phyloP scores from a whole-genome alignment of 1,284 basidiomycete genomes.

The Trichosporon asahii region DNA sequence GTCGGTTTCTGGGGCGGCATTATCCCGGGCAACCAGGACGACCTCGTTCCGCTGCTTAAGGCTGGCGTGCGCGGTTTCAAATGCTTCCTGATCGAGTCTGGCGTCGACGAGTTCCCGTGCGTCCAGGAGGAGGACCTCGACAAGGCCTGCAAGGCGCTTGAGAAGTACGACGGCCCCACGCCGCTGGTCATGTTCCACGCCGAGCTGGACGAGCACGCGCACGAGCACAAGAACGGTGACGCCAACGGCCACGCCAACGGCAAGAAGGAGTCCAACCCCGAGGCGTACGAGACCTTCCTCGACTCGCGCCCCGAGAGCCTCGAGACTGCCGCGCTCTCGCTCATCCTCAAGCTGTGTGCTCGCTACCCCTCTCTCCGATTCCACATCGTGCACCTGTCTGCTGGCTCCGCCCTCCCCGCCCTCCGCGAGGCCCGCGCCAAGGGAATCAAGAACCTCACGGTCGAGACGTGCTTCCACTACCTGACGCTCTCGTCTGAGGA shows the following conservation, averaged over 20 bases:
- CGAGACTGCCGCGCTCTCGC: slow-evolving; percentile 70
- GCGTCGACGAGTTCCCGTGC: slow-evolving; percentile 91
- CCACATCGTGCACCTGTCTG: slow-evolving; percentile 90
- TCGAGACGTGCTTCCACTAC: slow-evolving; percentile 95
- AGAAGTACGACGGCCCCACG: slow-evolving; percentile 58
- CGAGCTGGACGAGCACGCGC: slow-evolving; percentile 61
- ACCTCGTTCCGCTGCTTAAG: slow-evolving; percentile 59
- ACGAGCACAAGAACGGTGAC: slow-evolving; percentile 12
- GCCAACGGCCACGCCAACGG: neutral
- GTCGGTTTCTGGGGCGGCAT: slow-evolving; percentile 94
- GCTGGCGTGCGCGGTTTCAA: slow-evolving; percentile 90
- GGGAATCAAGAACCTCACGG: slow-evolving; percentile 63
- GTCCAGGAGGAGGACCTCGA: slow-evolving; percentile 69
- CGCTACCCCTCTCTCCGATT: slow-evolving; percentile 67
- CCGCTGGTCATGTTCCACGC: slow-evolving; percentile 85
- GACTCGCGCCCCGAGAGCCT: slow-evolving; percentile 71
- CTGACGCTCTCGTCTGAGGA: slow-evolving; percentile 57
- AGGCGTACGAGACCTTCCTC: slow-evolving; percentile 73
- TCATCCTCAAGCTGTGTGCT: slow-evolving; percentile 65
- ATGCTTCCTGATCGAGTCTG: slow-evolving; percentile 89
- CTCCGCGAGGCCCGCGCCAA: slow-evolving; percentile 65
- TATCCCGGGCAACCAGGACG: slow-evolving; percentile 72
- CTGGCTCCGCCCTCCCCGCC: slow-evolving; percentile 67
- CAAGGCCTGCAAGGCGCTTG: slow-evolving; percentile 60
- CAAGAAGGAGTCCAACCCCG: slow-evolving; percentile 12